Evolutionary conservation across 1,284 basidiomycete genomes (phyloP), one percentile per base, ranked within the genome.

Genomic region (Ganoderma resinaceum): DNA sequence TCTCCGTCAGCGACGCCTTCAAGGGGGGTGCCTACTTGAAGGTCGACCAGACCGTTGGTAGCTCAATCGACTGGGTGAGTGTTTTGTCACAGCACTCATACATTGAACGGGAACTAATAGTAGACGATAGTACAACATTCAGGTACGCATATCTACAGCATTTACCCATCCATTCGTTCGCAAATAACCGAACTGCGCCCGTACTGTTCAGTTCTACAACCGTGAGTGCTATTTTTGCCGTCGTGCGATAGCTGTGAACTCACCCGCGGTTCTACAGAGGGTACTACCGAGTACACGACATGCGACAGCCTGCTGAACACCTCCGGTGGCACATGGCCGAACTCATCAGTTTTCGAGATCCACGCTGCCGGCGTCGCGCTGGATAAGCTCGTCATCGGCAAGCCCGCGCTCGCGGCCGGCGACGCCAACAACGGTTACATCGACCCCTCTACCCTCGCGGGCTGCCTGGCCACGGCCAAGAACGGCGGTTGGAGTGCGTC

Each of bases 341-440:
- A 82, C 65, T 81, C 82, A 0, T 76, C 82, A 0, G 65, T 91
- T 20, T 91, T 91, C 81, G 83, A 92, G 77, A 91, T 92, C 72
- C 82, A 85, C 12, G 82, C 83, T 4, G 85, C 80, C 58, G 88
- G 88, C 43, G 83, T 91, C 6, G 75, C 82, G 2, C 75, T 88
- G 52, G 76, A 82, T 76, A 85, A 86, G 78, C 74, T 85, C 49
- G 85, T 88, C 65, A 88, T 92, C 66, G 91, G 91, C 4, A 92
- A 92, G 78, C 90, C 90, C 0, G 89, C 82, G 0, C 82, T 77
- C 3, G 46, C 80, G 6, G 65, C 69, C 4, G 76, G 81, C 9
- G 88, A 89, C 74, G 89, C 89, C 3, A 83, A 66, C 72, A 90
- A 85, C 71, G 91, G 91, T 3, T 90, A 82, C 74, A 89, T 91